Base-by-base conservation (phyloP, 2,329 filamentous ascomycete species). In the Colletotrichum filicis region DNA sequence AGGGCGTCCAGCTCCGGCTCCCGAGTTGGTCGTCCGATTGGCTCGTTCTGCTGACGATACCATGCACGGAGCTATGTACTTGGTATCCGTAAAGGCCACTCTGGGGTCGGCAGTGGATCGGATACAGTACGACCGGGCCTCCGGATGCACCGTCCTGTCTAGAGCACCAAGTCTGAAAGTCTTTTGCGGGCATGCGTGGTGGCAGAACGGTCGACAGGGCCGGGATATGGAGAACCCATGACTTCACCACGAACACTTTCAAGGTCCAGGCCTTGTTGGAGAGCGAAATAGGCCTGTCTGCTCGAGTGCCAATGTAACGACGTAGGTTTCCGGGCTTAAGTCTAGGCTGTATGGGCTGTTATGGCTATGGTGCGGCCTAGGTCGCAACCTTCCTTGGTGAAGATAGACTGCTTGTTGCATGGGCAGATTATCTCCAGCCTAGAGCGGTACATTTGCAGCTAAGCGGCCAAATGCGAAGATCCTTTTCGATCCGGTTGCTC, bases 101-200 rank as follows among this genome's bases (percentile, higher is more conserved):
- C 57, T 52, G 69, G 62, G 52, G 58, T 49, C 24, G 35, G 24
- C 37, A 55, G 69, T 72, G 65, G 66, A 65, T 56, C 66, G 46
- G 42, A 22, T 64, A 65, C 60, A 35, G 52, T 65, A 73, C 35
- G 30, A 70, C 53, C 70, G 66, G 70, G 37, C 53, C 30, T 60
- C 59, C 66, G 59, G 70, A 73, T 73, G 59, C 67, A 61, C 70
- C 59, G 60, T 65, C 42, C 64, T 35, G 35, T 46, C 28, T 49
- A 46, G 26, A 55, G 35, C 24, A 64, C 42, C 67, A 66, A 63
- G 58, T 49, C 57, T 58, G 14, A 28, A 26, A 52, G 56, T 22
- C 52, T 26, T 22, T 22, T 16, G 56, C 14, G 22, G 59, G 24
- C 42, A 24, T 60, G 55, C 16, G 42, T 53, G 35, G 26, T 35